These are phyloP conservation scores for Oryza meyeriana DNA, from an alignment of 176 grass and related monocot species.

Conservation along the genomic window DNA sequence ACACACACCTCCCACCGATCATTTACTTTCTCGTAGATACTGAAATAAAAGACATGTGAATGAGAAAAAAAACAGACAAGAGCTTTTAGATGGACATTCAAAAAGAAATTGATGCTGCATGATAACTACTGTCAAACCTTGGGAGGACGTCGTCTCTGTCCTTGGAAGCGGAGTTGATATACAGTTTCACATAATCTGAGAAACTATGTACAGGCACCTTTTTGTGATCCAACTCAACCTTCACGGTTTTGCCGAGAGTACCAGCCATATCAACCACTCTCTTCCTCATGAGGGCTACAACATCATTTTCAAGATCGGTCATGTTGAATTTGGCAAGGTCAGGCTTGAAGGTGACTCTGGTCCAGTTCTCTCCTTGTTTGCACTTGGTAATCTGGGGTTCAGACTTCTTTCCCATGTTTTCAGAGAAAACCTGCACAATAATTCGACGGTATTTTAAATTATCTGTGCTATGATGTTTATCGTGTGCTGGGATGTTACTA, in stretches of 20 bases:
- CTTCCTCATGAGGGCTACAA: slow-evolving; percentile 87
- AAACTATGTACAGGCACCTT: slow-evolving; percentile 57
- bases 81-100: neutral
- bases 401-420: slow-evolving; percentile 81
- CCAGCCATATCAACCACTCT: slow-evolving; percentile 88
- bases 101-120: neutral
- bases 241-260: slow-evolving; percentile 73
- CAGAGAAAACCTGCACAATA: slow-evolving; percentile 60
- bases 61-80: neutral
- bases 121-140: slow-evolving; percentile 42
- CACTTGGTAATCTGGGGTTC: slow-evolving; percentile 73
- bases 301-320: slow-evolving; percentile 73
- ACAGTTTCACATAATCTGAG: slow-evolving; percentile 63
- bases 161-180: slow-evolving; percentile 45
- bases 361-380: slow-evolving; percentile 83
- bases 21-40: slow-evolving; percentile 51
- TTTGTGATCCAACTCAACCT: slow-evolving; percentile 82
- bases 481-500: neutral
- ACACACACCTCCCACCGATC: slow-evolving; percentile 93
- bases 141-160: slow-evolving; percentile 20
- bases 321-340: slow-evolving; percentile 90
- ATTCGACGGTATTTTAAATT: neutral
- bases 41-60: slow-evolving; percentile 19
- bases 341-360: slow-evolving; percentile 76
- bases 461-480: neutral